A percentile compares a stretch with the other conserved stretches of the same genome.
Evolutionary conservation across 768 basidiomycete genomes (phyloP).

Genomic region (Boletus fagicola): DNA sequence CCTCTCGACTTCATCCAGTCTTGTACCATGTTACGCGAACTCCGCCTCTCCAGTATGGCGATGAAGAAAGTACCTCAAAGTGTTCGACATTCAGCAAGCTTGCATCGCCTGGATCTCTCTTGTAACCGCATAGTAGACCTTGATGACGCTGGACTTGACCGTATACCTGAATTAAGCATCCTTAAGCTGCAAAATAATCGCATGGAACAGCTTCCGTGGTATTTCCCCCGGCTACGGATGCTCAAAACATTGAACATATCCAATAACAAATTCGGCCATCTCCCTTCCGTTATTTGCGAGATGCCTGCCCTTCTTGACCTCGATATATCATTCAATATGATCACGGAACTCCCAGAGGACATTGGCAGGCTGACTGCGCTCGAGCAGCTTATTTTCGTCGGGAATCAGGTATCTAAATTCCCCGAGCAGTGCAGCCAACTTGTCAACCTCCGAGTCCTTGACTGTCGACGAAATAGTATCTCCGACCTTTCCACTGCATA

Average conservation of each 20-base stretch:
- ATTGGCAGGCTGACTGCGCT: slow-evolving; percentile 69
- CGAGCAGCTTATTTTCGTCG: slow-evolving; percentile 76
- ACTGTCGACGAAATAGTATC: slow-evolving; percentile 85
- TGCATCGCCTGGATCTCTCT: slow-evolving; percentile 83
- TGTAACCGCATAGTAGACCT: slow-evolving; percentile 90
- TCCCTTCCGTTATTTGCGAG: slow-evolving; percentile 75
- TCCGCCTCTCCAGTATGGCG: slow-evolving; percentile 86
- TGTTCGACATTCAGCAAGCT: slow-evolving; percentile 67
- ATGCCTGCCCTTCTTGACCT: slow-evolving; percentile 77
- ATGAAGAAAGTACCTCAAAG: slow-evolving; percentile 91
- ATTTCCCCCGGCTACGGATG: slow-evolving; percentile 70
- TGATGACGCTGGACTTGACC: slow-evolving; percentile 79
- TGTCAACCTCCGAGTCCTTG: slow-evolving; percentile 62
- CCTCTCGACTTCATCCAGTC: slow-evolving; percentile 95
- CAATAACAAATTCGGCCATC: slow-evolving; percentile 84
- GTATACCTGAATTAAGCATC: slow-evolving; percentile 63
- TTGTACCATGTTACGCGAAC: slow-evolving; percentile 77
- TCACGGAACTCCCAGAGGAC: slow-evolving; percentile 75
- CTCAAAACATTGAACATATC: slow-evolving; percentile 87
- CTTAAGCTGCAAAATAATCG: slow-evolving; percentile 90
- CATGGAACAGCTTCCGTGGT: slow-evolving; percentile 80
- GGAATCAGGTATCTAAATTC: slow-evolving; percentile 75
- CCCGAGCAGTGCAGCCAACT: slow-evolving; percentile 61
- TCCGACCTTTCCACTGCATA: slow-evolving; percentile 69
- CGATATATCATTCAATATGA: slow-evolving; percentile 92